A percentile compares a stretch with the other conserved stretches of the same genome.
Conservation (phyloP, 1,284 basidiomycete genomes). For the Leccinum huronense region DNA sequence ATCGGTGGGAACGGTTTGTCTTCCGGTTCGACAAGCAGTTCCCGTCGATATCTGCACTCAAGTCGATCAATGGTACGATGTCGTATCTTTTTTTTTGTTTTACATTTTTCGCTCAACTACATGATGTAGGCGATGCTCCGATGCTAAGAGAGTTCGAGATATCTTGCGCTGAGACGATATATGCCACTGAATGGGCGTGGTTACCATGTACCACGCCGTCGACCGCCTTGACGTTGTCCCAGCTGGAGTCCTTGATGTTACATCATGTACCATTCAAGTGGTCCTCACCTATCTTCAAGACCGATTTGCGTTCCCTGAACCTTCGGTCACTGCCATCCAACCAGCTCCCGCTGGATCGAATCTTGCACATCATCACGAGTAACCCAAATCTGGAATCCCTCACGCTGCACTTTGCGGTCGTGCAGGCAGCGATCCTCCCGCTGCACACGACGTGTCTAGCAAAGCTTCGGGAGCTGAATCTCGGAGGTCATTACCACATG, state of each 20-base stretch:
- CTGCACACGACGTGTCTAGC: slow-evolving; percentile 49
- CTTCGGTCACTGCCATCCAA: slow-evolving; percentile 62
- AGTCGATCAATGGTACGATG: slow-evolving; percentile 60
- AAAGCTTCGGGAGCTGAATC: slow-evolving; percentile 50
- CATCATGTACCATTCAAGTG: slow-evolving; percentile 73
- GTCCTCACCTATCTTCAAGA: slow-evolving; percentile 63
- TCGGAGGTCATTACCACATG: slow-evolving; percentile 68
- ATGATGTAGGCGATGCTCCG: slow-evolving; percentile 59
- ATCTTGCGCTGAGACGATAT: slow-evolving; percentile 62
- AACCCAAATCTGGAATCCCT: slow-evolving; percentile 57
- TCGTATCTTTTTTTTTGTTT: background rate
- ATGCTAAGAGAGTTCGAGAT: slow-evolving; percentile 72
- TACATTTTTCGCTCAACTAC: slow-evolving; percentile 9
- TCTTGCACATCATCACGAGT: slow-evolving; percentile 56
- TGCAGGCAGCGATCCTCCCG: slow-evolving; percentile 60
- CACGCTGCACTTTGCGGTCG: slow-evolving; percentile 57
- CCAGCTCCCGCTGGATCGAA: slow-evolving; percentile 61
- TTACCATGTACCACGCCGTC: slow-evolving; percentile 51
- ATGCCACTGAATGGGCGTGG: slow-evolving; percentile 67
- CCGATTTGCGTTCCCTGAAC: slow-evolving; percentile 54
- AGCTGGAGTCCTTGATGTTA: slow-evolving; percentile 54
- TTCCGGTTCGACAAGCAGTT: slow-evolving; percentile 75
- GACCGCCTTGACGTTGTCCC: slow-evolving; percentile 42
- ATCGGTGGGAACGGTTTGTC: slow-evolving; percentile 74
- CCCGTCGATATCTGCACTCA: slow-evolving; percentile 64